A percentile compares a stretch with the other conserved stretches of the same genome.
These are phyloP conservation scores for Globisporangium spinosum DNA, from an alignment of 352 stramenopile genomes.

Conservation along the genomic window DNA sequence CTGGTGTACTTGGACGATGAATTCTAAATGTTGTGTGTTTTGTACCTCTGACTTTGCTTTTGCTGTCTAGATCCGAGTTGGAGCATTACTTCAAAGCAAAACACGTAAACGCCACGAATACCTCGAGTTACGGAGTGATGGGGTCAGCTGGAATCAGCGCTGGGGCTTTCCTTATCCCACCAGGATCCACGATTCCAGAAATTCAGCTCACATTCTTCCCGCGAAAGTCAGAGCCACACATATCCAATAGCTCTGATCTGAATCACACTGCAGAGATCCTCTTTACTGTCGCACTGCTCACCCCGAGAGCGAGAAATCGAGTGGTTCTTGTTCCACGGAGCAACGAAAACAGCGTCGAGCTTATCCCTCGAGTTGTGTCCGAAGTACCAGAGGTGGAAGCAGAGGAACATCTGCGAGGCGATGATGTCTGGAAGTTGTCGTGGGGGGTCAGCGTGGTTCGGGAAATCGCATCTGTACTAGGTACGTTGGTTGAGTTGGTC, in stretches of 20 bases:
- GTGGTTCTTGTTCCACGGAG: constrained; percentile 32
- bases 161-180: constrained; percentile 72
- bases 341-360: constrained; percentile 35
- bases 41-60: not conserved
- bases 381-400: constrained; percentile 44
- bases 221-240: constrained; percentile 73
- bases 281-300: constrained; percentile 80
- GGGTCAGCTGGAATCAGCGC: constrained; percentile 65
- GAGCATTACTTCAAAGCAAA: constrained; percentile 48
- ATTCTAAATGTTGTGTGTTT: not conserved
- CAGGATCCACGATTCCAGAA: constrained; percentile 63
- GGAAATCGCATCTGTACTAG: constrained; percentile 43
- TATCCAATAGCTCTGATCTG: constrained; percentile 41
- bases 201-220: constrained; percentile 90
- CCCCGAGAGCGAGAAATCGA: constrained; percentile 44
- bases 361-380: constrained; percentile 42
- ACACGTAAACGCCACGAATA: constrained; percentile 21
- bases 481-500: constrained; percentile 21
- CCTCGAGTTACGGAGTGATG: constrained; percentile 50
- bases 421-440: constrained; percentile 63
- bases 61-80: constrained; percentile 31
- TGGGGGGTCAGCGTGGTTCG: constrained; percentile 57
- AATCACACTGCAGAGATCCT: constrained; percentile 56
- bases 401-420: constrained; percentile 43
- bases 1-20: not conserved